Evolutionary conservation across 441 rosid genomes (phyloP).

Genomic region (Metrosideros polymorpha): DNA sequence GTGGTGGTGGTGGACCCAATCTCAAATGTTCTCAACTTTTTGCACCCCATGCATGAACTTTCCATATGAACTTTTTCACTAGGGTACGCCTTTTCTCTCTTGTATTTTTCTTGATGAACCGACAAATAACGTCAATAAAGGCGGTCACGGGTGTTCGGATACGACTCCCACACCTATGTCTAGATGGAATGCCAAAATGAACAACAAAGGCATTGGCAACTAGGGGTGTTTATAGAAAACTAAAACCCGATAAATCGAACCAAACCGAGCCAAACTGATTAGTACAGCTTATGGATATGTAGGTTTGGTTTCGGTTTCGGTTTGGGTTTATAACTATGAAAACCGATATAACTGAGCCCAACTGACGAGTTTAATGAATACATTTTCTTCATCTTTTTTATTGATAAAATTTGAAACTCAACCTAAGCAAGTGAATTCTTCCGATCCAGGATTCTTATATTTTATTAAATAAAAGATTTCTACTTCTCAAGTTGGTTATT

Average conservation of each 20-base stretch:
- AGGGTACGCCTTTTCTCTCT: background rate
- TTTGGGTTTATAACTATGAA: background rate
- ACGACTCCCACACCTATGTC: background rate
- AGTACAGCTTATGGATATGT: background rate
- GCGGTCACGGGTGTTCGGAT: background rate
- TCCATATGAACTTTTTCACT: background rate
- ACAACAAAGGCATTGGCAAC: background rate
- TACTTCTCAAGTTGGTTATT: background rate
- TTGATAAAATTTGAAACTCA: background rate
- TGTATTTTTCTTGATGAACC: background rate
- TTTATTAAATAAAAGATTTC: background rate
- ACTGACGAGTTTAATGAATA: background rate
- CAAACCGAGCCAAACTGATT: background rate
- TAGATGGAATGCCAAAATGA: background rate
- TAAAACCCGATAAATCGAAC: background rate
- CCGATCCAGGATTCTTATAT: background rate
- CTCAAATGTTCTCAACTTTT: background rate
- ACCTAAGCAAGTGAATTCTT: background rate
- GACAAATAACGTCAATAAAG: background rate
- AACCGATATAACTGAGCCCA: background rate
- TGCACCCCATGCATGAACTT: background rate
- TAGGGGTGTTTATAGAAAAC: background rate
- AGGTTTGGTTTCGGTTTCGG: background rate
- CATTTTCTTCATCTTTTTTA: background rate
- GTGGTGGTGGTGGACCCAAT: background rate